These are phyloP conservation scores for Ehretia macrophylla DNA, from an alignment of 257 asterid genomes.

Conservation along the genomic window DNA sequence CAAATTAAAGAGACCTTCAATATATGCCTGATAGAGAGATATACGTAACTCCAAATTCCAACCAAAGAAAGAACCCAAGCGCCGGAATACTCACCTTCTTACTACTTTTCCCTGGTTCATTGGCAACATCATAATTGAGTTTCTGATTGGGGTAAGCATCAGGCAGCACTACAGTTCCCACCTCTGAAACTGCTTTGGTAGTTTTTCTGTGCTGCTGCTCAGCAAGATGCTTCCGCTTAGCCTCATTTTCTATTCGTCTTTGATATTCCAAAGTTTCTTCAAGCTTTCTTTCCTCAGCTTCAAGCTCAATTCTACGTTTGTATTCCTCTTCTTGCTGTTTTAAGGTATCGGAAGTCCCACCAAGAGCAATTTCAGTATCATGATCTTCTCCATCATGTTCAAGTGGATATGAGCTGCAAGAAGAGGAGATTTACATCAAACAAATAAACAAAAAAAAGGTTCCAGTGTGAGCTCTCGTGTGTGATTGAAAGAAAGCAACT, in stretches of 20 bases:
- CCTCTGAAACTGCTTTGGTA: constrained; percentile 26
- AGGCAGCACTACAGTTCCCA: constrained; percentile 26
- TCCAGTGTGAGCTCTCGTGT: no score
- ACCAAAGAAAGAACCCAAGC: background rate
- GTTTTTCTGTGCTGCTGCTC: constrained; percentile 58
- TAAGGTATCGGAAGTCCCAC: constrained; percentile 43
- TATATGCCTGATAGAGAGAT: no score
- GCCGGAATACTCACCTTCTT: constrained; percentile 35
- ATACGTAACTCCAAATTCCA: background rate
- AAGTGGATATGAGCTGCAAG: constrained; percentile 59
- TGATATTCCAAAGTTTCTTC: constrained; percentile 97
- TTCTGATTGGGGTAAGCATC: constrained; percentile 26
- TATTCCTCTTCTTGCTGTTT: constrained; percentile 61
- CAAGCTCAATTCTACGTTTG: constrained; percentile 73
- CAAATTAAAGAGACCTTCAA: background rate
- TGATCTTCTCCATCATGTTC: constrained; percentile 40
- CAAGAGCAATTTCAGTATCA: constrained; percentile 29
- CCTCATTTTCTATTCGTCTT: constrained; percentile 91
- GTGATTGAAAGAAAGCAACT: background rate
- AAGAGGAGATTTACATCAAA: constrained; percentile 17
- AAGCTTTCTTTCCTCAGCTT: constrained; percentile 97
- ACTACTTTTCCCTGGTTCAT: constrained; percentile 29
- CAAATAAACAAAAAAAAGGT: background rate
- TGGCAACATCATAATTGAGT: constrained; percentile 28
- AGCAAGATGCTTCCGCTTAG: constrained; percentile 82